Conservation (phyloP, 2,329 filamentous ascomycete species). For the Cytospora chrysosperma region DNA sequence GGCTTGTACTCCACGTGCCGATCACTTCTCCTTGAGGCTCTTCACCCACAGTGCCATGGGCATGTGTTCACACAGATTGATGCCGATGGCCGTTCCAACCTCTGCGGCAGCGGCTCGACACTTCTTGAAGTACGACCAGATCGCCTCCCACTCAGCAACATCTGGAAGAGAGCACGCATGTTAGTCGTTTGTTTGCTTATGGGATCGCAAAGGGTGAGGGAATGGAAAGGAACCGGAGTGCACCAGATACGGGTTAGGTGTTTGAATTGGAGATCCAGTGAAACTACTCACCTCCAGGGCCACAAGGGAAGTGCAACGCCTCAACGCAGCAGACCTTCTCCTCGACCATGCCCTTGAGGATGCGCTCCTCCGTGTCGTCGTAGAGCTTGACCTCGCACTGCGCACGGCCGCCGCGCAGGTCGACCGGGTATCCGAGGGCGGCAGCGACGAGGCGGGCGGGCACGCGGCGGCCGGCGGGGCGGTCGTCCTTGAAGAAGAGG, state of each 20-base stretch:
- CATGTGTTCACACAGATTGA: neutral
- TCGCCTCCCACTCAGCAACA: neutral
- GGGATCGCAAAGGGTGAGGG: neutral
- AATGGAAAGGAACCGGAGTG: neutral
- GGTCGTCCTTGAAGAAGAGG: neutral
- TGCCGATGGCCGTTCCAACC: neutral
- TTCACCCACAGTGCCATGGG: neutral
- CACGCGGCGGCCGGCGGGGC: fast-evolving
- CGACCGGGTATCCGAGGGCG: neutral
- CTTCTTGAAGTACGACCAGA: neutral
- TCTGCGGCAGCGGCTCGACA: neutral
- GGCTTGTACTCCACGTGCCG: neutral
- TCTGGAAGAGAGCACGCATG: neutral
- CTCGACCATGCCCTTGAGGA: neutral
- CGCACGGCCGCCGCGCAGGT: neutral
- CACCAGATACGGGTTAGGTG: too few species aligned
- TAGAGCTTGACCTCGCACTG: neutral
- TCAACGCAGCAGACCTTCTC: neutral
- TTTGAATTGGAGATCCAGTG: too few species aligned
- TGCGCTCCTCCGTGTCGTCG: neutral
- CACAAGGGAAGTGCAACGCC: neutral
- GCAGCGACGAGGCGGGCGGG: neutral
- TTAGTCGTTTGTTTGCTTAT: neutral
- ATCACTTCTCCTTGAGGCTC: neutral
- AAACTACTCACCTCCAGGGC: neutral